Evolutionary conservation across 2,329 filamentous ascomycete genomes (phyloP), one percentile per base, ranked within the genome.

Genomic region (Coleophoma cylindrospora): DNA sequence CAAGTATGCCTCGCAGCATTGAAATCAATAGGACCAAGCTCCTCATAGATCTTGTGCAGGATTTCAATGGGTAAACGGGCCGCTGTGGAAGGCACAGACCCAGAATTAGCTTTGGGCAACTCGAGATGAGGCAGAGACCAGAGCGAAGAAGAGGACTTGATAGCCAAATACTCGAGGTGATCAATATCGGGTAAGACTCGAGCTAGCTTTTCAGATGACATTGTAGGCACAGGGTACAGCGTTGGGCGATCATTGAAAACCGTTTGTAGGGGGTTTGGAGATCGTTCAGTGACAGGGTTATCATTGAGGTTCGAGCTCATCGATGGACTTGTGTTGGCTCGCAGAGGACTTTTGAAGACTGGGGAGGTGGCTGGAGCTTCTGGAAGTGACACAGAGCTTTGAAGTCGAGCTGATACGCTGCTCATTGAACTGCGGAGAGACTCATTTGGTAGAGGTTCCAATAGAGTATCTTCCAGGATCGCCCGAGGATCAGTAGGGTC

Each of bases 1-100:
- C 81, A 87, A 15, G 75, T 75, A 54, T 79, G 76, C 15, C 83
- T 74, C 14, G 81, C 80, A 48, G 78, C 71, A 57, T 87, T 77
- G 61, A 84, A 86, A 56, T 73, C 70, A 10, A 50, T 43, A 1
- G 69, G 70, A 4, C 53, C 43, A 5, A 74, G 62, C 8, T 61
- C 52, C 12, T 37, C 41, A 51, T 67, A 70, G 11, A 74, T 64
- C 6, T 68, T 57, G 15, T 69, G 64, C 2, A 72, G 43, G 7
- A 70, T 68, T 52, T 74, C 71, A 12, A 63, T 68, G 15, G 55
- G 61, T 21, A 66, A 43, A n/a, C 47, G 34, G 14, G 53, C 45
- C 34, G 55, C 57, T 12, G 36, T 34, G 12, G 40, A 34, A 43
- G 40, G 33, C 37, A 11, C 12, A 22, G 36, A 19, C 21, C 14